Evolutionary conservation across 192 early-diverging fungal genomes (phyloP), one percentile per base, ranked within the genome.

Genomic region (Coemansia sp.): DNA sequence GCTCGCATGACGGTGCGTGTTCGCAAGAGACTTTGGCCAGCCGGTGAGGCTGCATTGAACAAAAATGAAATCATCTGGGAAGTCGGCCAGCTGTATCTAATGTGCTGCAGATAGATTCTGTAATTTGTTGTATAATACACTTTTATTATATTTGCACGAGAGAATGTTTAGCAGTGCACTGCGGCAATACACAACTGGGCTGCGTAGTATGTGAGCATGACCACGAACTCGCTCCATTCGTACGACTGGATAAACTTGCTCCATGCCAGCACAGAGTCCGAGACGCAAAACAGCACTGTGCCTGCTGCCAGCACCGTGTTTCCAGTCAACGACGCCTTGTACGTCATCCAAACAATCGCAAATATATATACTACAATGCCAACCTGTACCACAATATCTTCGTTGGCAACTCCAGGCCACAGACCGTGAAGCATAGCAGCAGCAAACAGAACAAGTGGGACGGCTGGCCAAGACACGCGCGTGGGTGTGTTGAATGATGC

Each of bases 161-260:
- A 4, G 15, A 4, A 34, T 25, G 23, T 31, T 37, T 56, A 51
- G 31, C 65, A 40, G 47, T 74, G 60, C 19, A 42, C 68, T 4
- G 59, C 40, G 5, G 78, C 68, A 58, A 81, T 75, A 23, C 78
- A 81, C 48, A 81, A 34, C 66, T 81, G 78, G 3, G 78, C 78
- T 1, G 69, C 56, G 36, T 81, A 81, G 42, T 81, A 81, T 11
- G 78, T 81, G 2, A 62, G 5, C 78, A 81, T 81, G 20, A 75
- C 60, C 2, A 38, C 66, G 34, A 72, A 59, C 57, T 81, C 72
- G 23, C 72, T 44, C 78, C 78, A 81, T 10, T 0, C 34, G 21
- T 63, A 64, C 8, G 59, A 15, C 17, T 56, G 36, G 0, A 70
- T 19, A 52, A 75, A 81, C 69, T 64, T 74, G 58, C 69, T 62